These are phyloP conservation scores for Colletotrichum cordylinicola DNA, from an alignment of 2,329 filamentous ascomycete genomes.

Conservation along the genomic window DNA sequence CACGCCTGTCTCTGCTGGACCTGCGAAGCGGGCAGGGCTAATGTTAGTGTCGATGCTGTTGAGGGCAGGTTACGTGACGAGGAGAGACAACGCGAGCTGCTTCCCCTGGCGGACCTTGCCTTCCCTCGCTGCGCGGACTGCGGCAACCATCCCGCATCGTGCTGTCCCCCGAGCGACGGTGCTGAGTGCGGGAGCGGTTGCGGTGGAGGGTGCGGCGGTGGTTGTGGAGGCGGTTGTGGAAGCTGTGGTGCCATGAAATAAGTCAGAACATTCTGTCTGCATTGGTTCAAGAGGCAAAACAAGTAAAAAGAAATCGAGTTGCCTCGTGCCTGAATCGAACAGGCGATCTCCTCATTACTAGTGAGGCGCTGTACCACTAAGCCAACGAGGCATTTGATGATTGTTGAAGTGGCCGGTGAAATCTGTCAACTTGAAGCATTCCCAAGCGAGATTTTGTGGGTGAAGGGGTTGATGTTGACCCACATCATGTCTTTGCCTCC, in stretches of 20 bases:
- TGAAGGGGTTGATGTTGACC: neutral
- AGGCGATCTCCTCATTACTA: neutral
- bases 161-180: slow-evolving; percentile 1
- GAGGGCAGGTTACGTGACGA: neutral
- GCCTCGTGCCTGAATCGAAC: slow-evolving; percentile 22
- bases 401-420: fast-evolving
- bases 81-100: neutral
- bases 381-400: slow-evolving; percentile 5
- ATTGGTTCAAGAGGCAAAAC: neutral
- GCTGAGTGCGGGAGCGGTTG: slow-evolving; percentile 14
- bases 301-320: neutral
- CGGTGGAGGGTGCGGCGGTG: slow-evolving; percentile 13
- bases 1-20: slow-evolving; percentile 40
- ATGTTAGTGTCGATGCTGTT: neutral
- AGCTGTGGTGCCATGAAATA: slow-evolving; percentile 13
- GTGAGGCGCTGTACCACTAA: slow-evolving; percentile 17
- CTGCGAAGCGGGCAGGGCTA: slow-evolving; percentile 34
- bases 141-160: neutral
- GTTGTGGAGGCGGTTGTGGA: slow-evolving; percentile 6
- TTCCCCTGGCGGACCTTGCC: neutral
- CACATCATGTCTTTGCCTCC: neutral
- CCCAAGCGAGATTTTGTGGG: neutral
- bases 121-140: slow-evolving; percentile 9
- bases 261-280: neutral
- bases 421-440: neutral